Base-by-base conservation (phyloP, 73 alveolate species). In the Uronychia setigera region DNA sequence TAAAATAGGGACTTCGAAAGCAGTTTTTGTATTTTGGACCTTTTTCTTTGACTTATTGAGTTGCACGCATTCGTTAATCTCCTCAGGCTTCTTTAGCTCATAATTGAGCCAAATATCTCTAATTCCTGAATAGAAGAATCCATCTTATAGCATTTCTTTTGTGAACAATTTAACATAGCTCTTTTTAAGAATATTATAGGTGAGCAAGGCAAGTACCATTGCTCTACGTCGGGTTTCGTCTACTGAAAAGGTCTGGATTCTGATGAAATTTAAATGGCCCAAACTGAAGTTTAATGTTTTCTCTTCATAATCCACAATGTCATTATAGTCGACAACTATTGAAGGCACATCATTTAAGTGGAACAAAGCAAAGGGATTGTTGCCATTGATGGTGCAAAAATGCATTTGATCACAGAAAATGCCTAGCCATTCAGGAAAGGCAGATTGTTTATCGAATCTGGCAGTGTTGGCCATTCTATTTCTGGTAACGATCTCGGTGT, bases 171-270 rank as follows among this genome's bases (percentile, higher is more conserved):
- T 76, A 1, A 86, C 85, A 58, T 86, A 91, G 26, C 26, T 58
- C 76, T 60, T 5, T 1, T 81, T 58, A 29, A 59, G 34, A 0
- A 86, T n/a, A n/a, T 83, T 76, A 59, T 91, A 91, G 35, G 93
- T 85, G 31, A 86, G 82, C 29, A 86, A 30, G 0, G 93, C 96
- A 0, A 91, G 29, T 13, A 85, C 31, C 32, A 91, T 29, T 0
- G 92, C 96, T 60, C 96, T 32, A 31, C 78, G 74, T 34, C 46
- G 35, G 9, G 96, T 88, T 58, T 86, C 93, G 0, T 34, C 59
- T 1, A 86, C 83, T 28, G 78, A 33, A 13, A 33, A 25, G 82
- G 85, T 80, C 28, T 74, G 25, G 28, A 89, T 74, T 30, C 60
- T 34, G 0, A 91, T 31, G 58, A 91, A 91, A 29, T 67, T 76